A percentile compares a stretch with the other conserved stretches of the same genome.
Conservation (phyloP, 2,329 filamentous ascomycete species). For the Albifimbria verrucaria region DNA sequence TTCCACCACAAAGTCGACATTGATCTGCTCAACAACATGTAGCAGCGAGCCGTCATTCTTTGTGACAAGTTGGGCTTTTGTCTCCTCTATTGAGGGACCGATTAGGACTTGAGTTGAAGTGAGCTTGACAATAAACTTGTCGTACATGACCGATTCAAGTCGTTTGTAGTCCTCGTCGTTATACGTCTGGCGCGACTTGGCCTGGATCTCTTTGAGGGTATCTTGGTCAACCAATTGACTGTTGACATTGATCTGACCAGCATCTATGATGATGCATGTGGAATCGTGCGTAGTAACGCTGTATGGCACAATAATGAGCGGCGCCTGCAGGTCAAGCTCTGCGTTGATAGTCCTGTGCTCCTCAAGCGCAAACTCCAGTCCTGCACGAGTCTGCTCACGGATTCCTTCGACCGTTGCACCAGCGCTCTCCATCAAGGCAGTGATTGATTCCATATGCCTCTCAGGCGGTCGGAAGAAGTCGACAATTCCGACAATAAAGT, state of each 20-base stretch:
- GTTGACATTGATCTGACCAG: constrained; percentile 90
- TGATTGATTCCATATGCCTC: constrained; percentile 97
- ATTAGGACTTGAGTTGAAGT: constrained; percentile 95
- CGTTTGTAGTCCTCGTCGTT: constrained; percentile 85
- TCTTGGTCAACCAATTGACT: constrained; percentile 90
- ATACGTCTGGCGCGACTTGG: constrained; percentile 83
- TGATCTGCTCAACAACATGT: constrained; percentile 95
- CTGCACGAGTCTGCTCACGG: constrained; percentile 90
- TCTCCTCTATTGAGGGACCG: constrained; percentile 86
- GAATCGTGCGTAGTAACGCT: constrained; percentile 79
- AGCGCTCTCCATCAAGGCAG: constrained; percentile 90
- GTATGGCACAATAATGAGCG: constrained; percentile 93
- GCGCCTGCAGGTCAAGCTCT: constrained; percentile 90
- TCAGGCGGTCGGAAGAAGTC: constrained; percentile 97
- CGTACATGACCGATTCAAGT: constrained; percentile 93
- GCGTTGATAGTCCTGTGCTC: constrained; percentile 99
- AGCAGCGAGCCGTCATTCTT: constrained; percentile 67
- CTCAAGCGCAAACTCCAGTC: constrained; percentile 91
- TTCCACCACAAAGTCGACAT: constrained; percentile 95
- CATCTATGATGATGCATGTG: constrained; percentile 90
- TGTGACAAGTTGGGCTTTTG: constrained; percentile 74
- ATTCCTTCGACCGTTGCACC: constrained; percentile 94
- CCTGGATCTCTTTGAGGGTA: constrained; percentile 86
- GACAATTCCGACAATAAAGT: constrained; percentile 83
- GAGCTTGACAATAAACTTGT: constrained; percentile 90